Conservation (phyloP, 495 filamentous ascomycete species). For the Penicillium paxilli region DNA sequence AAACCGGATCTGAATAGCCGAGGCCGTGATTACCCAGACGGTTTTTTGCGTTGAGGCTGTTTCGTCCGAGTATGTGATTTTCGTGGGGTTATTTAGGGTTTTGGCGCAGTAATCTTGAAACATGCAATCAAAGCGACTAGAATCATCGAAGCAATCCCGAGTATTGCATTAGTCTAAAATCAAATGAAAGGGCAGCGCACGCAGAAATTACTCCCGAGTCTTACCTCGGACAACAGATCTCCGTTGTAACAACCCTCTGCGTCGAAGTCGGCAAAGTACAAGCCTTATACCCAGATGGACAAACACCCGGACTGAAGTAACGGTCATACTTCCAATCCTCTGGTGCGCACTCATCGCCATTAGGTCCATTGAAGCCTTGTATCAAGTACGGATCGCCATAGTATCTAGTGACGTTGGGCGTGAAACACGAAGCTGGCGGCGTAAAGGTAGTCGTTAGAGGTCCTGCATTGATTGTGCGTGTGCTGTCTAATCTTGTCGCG, state of each 20-base stretch:
- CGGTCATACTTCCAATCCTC: constrained; percentile 4
- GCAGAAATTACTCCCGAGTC: too few relatives aligned
- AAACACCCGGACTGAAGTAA: constrained; percentile 15
- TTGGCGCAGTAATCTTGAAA: constrained; percentile 8
- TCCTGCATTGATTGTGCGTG: background rate
- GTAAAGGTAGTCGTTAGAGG: constrained; percentile 16
- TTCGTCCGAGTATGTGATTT: constrained; percentile 7
- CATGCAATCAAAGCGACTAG: constrained; percentile 5
- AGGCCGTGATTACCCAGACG: constrained; percentile 9
- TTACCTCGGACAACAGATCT: constrained; percentile 14
- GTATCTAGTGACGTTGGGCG: background rate
- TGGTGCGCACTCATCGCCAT: constrained; percentile 13
- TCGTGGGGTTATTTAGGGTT: constrained; percentile 5
- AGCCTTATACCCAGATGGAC: constrained; percentile 12
- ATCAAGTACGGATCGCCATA: background rate
- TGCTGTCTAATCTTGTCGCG: background rate
- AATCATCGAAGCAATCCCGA: too few relatives aligned
- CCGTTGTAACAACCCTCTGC: constrained; percentile 8
- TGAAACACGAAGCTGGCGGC: constrained; percentile 7
- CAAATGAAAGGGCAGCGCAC: too few relatives aligned
- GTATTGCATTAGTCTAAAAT: too few relatives aligned
- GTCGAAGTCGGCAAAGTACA: constrained; percentile 7
- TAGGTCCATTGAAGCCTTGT: constrained; percentile 8
- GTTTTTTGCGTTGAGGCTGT: constrained; percentile 2
- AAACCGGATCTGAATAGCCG: constrained; percentile 14